A percentile compares a stretch with the other conserved stretches of the same genome.
Evolutionary conservation across 1,284 basidiomycete species (phyloP).

Genomic region (Spongiforma sp.): DNA sequence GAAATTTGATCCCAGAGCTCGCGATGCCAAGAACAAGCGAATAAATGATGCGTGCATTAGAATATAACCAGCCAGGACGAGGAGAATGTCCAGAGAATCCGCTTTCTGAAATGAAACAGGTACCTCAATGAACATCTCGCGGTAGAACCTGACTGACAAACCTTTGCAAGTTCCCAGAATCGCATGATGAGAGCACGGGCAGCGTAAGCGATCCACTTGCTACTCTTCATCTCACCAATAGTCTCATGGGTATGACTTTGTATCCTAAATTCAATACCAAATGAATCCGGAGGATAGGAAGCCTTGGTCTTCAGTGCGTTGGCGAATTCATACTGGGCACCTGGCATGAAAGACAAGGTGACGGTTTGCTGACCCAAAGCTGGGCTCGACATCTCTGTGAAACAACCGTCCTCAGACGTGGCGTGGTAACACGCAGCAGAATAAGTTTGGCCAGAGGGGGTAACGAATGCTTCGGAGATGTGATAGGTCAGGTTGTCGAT

Average conservation of each 20-base stretch:
- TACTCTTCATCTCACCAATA: conserved; percentile 71
- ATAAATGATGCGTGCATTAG: conserved; percentile 98
- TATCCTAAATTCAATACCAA: conserved; percentile 48
- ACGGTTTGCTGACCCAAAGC: conserved; percentile 51
- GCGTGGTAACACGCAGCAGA: conserved; percentile 42
- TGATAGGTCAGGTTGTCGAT: conserved; percentile 54
- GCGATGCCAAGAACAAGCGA: conserved; percentile 86
- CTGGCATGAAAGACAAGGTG: conserved; percentile 63
- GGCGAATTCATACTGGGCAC: conserved; percentile 55
- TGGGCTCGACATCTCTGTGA: conserved; percentile 42
- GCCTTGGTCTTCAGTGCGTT: conserved; percentile 46
- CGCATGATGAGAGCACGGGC: conserved; percentile 78
- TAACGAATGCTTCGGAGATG: conserved; percentile 48
- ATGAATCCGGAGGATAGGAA: conserved; percentile 42
- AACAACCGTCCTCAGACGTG: conserved; percentile 41
- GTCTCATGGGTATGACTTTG: conserved; percentile 49
- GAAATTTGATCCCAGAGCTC: conserved; percentile 87
- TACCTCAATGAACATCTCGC: not conserved
- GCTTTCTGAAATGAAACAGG: conserved; percentile 66
- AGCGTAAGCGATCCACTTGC: conserved; percentile 89
- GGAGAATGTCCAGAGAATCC: conserved; percentile 94
- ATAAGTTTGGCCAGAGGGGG: conserved; percentile 47
- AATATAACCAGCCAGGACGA: conserved; percentile 94
- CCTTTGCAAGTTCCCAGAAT: conserved; percentile 89
- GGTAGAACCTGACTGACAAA: conserved; percentile 44